Conservation (phyloP, 495 filamentous ascomycete genomes). For the Paragyromitra xinjiangensis region DNA sequence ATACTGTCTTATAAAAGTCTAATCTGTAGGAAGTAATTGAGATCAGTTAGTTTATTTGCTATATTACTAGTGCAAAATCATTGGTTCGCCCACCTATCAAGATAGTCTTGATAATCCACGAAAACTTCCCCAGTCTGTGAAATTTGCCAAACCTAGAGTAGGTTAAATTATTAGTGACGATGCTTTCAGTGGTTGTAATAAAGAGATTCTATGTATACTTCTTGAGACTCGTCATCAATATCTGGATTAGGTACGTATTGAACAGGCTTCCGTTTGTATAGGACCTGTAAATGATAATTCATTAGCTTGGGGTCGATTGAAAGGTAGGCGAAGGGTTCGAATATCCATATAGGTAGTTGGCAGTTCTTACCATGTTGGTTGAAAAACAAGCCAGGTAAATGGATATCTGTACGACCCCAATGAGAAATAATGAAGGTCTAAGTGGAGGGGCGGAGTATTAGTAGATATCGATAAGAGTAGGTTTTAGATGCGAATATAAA, state of each 20-base stretch:
- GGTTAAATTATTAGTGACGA: slow-evolving; percentile 6
- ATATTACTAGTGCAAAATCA: slow-evolving; percentile 17
- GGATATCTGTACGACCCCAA: slow-evolving; percentile 45
- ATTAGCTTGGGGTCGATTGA: slow-evolving; percentile 33
- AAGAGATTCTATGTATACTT: slow-evolving; percentile 36
- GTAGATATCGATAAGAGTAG: slow-evolving; percentile 44
- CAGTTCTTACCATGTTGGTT: slow-evolving; percentile 59
- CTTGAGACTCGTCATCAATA: slow-evolving; percentile 64
- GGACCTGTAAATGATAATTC: slow-evolving; percentile 68
- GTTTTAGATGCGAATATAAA: slow-evolving; percentile 22
- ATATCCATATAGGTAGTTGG: slow-evolving; percentile 22
- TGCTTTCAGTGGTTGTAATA: neutral
- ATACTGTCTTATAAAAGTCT: slow-evolving; percentile 92
- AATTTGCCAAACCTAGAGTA: slow-evolving; percentile 84
- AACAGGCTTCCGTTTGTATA: slow-evolving; percentile 96
- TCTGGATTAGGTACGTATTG: slow-evolving; percentile 76
- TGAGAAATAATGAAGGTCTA: slow-evolving; percentile 40
- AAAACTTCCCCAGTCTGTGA: slow-evolving; percentile 90
- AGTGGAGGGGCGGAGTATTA: slow-evolving; percentile 41
- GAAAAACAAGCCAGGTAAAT: slow-evolving; percentile 38
- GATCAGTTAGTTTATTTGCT: slow-evolving; percentile 23
- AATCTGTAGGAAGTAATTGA: slow-evolving; percentile 65
- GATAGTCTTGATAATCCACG: slow-evolving; percentile 84
- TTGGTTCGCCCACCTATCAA: slow-evolving; percentile 69
- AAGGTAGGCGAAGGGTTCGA: slow-evolving; percentile 33